Base-by-base conservation (phyloP, 2,329 filamentous ascomycete species). In the Trichothecium roseum region DNA sequence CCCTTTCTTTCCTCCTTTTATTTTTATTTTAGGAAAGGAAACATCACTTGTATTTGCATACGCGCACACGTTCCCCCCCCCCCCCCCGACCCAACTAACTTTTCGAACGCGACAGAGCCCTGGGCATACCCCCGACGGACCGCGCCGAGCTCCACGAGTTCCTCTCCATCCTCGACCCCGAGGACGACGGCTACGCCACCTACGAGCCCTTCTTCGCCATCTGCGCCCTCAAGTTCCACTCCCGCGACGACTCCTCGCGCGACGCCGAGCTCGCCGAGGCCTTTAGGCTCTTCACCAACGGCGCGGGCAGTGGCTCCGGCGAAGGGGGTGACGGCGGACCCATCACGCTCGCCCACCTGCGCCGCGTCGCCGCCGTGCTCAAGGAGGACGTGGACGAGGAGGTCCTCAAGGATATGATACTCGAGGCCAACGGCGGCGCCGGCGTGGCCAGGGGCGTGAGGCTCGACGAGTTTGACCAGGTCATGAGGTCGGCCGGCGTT, bases 381-480 rank as follows among this genome's bases (percentile, higher is more conserved):
- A 84, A 86, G 59, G 86, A 94, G 60, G 85, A 80, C 42, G 79
- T 94, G 17, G 74, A 76, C 40, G 91, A 96, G 49, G 80, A 85
- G 33, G 60, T 94, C 52, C 63, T 98, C 52, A 77, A 75, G 62
- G 87, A 95, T 63, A 98, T 98, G 91, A 81, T 98, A 39, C 64
- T 87, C 33, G 89, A 96, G 66, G 91, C 89, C 33, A 95, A 93
- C 57, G 84, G 84, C 3, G 86, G 84, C 2, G 76, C 71, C 4
- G 80, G 82, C 13, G 72, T 83, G 9, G 74, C 67, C 27, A 72
- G 66, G 38, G 85, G 83, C 7, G 89, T 94, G 8, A 74, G 67
- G 28, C 66, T 79, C 51, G 79, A 83, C 35, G 85, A 95, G 51
- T 94, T 94, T 60, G 81, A 87, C 58, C 74, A 74, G 37, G 84